phyloP scores from a whole-genome alignment of 768 basidiomycete species.

The Paxillus involutus region DNA sequence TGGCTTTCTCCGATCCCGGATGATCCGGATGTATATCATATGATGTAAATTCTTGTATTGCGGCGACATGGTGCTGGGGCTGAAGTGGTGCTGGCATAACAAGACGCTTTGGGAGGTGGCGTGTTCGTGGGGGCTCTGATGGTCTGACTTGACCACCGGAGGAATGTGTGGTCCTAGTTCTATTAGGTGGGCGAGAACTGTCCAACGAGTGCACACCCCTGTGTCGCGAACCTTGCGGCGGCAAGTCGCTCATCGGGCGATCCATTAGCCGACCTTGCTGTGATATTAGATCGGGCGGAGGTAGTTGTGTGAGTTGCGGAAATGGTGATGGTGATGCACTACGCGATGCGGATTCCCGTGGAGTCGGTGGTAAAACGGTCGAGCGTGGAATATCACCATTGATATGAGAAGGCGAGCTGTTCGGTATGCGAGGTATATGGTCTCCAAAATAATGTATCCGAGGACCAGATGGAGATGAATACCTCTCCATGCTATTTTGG shows the following conservation, averaged over 20 bases:
- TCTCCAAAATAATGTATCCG: conserved; percentile 11
- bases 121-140: conserved; percentile 19
- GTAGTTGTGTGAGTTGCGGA: conserved; percentile 4
- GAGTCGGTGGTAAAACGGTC: conserved; percentile 21
- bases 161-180: background rate
- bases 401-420: conserved; percentile 6
- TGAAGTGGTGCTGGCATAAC: conserved; percentile 76
- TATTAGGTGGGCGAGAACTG: conserved; percentile 2
- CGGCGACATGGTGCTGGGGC: conserved; percentile 20
- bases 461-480: conserved; percentile 12
- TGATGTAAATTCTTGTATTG: background rate
- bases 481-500: conserved; percentile 1
- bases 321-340: conserved; percentile 9
- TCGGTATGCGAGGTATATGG: conserved; percentile 6
- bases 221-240: conserved; percentile 1
- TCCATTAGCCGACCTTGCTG: conserved; percentile 5
- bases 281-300: conserved; percentile 1
- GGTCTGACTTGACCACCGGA: conserved; percentile 6
- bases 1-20: background rate
- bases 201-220: conserved; percentile 11
- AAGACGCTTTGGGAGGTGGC: conserved; percentile 59
- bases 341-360: conserved; percentile 14
- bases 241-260: background rate
- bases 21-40: conserved; percentile 8
- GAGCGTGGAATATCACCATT: conserved; percentile 10